phyloP scores from a whole-genome alignment of 2,329 filamentous ascomycete genomes.

The Penicillium sp. region DNA sequence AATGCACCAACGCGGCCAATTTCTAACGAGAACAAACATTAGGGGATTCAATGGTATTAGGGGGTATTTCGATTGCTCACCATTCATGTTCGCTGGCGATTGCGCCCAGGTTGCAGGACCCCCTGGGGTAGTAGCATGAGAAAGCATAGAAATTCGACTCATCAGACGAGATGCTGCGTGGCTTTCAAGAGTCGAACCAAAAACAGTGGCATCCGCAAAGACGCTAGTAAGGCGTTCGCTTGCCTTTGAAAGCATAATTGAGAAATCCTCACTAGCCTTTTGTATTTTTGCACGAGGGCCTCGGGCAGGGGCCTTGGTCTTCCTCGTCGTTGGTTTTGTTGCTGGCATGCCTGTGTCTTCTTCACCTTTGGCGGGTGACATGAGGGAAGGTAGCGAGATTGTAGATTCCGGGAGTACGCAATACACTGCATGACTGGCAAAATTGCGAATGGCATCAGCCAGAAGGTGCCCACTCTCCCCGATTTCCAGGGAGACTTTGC shows the following conservation, averaged over 20 bases:
- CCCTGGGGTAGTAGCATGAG: conserved; percentile 40
- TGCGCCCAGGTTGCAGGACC: conserved; percentile 26
- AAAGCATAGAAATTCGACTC: conserved; percentile 44
- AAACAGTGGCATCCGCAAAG: conserved; percentile 32
- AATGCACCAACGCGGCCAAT: conserved; percentile 44
- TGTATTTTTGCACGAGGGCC: conserved; percentile 28
- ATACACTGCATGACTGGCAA: conserved; percentile 78
- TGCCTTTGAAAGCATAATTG: conserved; percentile 37
- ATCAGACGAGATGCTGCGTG: conserved; percentile 40
- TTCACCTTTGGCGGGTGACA: conserved; percentile 28
- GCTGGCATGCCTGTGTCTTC: conserved; percentile 40
- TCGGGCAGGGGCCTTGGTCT: conserved; percentile 27
- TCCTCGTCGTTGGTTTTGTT: conserved; percentile 25
- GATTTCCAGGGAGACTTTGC: conserved; percentile 57
- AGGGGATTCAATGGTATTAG: not conserved
- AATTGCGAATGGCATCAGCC: conserved; percentile 45
- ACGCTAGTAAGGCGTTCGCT: conserved; percentile 34
- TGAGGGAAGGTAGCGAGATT: conserved; percentile 75
- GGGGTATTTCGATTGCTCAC: conserved; percentile 21
- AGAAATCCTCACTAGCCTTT: conserved; percentile 36
- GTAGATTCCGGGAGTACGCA: conserved; percentile 91
- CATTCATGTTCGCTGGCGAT: conserved; percentile 40
- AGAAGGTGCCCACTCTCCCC: conserved; percentile 39
- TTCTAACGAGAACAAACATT: conserved; percentile 25
- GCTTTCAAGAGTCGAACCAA: conserved; percentile 41